Evolutionary conservation across 139 green algal genomes (phyloP).

Genomic region (Chlorella vulgaris): DNA sequence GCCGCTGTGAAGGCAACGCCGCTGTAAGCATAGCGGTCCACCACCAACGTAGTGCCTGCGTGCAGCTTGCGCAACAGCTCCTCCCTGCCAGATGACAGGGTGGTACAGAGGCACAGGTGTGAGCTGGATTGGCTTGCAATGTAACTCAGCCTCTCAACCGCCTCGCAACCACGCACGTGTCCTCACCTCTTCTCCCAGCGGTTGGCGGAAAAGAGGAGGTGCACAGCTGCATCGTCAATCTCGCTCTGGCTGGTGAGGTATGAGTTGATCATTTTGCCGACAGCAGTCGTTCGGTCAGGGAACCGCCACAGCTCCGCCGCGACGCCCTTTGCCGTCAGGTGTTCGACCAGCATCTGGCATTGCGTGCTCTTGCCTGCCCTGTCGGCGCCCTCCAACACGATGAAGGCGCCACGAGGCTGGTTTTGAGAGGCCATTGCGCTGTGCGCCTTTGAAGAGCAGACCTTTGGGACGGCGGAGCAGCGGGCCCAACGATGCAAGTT

Average conservation of each 20-base stretch:
- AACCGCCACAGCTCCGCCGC: slow-evolving; percentile 86
- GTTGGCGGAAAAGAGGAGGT: slow-evolving; percentile 96
- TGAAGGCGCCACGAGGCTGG: slow-evolving; percentile 82
- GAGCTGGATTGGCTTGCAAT: neutral
- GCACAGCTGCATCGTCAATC: slow-evolving; percentile 78
- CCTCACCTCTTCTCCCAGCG: slow-evolving; percentile 88
- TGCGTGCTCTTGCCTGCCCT: slow-evolving; percentile 97
- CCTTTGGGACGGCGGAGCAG: neutral
- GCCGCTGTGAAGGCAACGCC: slow-evolving; percentile 92
- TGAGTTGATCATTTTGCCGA: slow-evolving; percentile 84
- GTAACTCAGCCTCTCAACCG: neutral
- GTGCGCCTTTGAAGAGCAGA: neutral
- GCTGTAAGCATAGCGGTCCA: slow-evolving; percentile 94
- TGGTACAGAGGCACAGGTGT: no score
- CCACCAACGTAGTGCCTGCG: slow-evolving; percentile 84
- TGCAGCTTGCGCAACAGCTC: slow-evolving; percentile 67
- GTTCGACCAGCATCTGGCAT: slow-evolving; percentile 69
- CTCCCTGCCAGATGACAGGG: slow-evolving; percentile 35
- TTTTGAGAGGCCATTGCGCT: neutral
- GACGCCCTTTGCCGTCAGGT: slow-evolving; percentile 57
- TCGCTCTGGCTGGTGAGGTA: slow-evolving; percentile 81
- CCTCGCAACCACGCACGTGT: neutral
- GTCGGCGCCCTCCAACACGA: slow-evolving; percentile 95
- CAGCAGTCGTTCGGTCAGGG: slow-evolving; percentile 87
- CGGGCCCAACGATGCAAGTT: no score